phyloP scores from a whole-genome alignment of 345 rosid genomes.

The Combretum micranthum region DNA sequence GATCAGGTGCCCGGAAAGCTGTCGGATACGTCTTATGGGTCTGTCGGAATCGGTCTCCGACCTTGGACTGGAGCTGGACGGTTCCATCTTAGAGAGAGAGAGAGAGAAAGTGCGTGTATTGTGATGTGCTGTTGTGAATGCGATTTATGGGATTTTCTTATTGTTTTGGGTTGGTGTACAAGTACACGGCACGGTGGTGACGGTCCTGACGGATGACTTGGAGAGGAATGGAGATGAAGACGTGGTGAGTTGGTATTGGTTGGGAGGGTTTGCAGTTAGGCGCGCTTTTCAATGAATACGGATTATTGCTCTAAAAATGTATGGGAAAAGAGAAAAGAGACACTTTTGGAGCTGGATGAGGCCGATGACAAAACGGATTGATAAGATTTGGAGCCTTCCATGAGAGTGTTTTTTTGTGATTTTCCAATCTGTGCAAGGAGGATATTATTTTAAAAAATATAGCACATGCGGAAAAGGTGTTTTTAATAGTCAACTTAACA shows the following conservation, averaged over 20 bases:
- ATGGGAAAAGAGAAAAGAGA: no score
- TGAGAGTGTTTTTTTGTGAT: no score
- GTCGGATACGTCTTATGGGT: constrained; percentile 45
- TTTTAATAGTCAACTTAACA: no score
- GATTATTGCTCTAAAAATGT: no score
- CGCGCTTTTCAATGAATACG: constrained; percentile 30
- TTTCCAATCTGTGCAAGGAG: no score
- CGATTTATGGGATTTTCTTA: not conserved
- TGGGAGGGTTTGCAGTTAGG: constrained; percentile 19
- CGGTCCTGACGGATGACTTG: no score
- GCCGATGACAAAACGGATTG: no score
- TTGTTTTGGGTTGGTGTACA: not conserved
- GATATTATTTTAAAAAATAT: no score
- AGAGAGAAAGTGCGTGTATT: not conserved
- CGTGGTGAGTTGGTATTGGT: constrained; percentile 34
- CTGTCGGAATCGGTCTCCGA: constrained; percentile 6
- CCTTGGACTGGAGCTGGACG: not conserved
- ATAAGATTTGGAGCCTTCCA: no score
- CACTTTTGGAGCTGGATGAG: no score
- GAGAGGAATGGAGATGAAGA: not conserved
- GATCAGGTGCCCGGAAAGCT: constrained; percentile 46
- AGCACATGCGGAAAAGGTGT: no score
- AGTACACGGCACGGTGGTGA: constrained; percentile 16
- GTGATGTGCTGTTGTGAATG: not conserved
- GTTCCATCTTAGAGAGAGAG: not conserved